Conservation (phyloP, 192 early-diverging fungal species). For the Umbelopsis isabellina region DNA sequence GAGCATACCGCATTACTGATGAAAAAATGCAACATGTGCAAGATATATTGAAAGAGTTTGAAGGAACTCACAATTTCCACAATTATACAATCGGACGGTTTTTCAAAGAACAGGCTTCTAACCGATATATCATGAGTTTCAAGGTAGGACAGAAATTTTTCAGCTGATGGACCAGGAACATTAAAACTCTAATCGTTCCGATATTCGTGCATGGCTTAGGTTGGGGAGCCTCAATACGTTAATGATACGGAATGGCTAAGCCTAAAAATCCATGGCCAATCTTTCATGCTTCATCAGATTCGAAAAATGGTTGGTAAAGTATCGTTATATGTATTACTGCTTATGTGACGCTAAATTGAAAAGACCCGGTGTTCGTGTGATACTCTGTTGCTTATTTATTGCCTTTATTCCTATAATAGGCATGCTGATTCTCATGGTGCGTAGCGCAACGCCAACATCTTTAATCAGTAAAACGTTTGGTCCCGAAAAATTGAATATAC, state of each 20-base stretch:
- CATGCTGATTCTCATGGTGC: slow-evolving; percentile 80
- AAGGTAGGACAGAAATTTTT: slow-evolving; percentile 46
- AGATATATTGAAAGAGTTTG: slow-evolving; percentile 68
- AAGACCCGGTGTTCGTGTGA: not conserved
- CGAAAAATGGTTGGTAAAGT: slow-evolving; percentile 94
- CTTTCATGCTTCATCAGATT: slow-evolving; percentile 99
- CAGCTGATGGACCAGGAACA: not conserved
- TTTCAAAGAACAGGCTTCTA: slow-evolving; percentile 76
- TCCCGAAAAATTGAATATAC: slow-evolving; percentile 83
- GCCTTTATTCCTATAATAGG: slow-evolving; percentile 29
- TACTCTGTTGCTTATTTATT: not conserved
- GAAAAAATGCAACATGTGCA: slow-evolving; percentile 70
- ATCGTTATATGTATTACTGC: no score
- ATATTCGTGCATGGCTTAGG: slow-evolving; percentile 34
- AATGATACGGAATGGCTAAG: slow-evolving; percentile 86
- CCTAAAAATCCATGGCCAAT: slow-evolving; percentile 91
- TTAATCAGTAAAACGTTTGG: slow-evolving; percentile 73
- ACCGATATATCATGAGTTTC: slow-evolving; percentile 85
- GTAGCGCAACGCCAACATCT: slow-evolving; percentile 67
- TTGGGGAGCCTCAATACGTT: slow-evolving; percentile 69
- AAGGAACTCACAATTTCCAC: slow-evolving; percentile 92
- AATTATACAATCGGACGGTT: slow-evolving; percentile 90
- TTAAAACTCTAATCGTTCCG: not conserved
- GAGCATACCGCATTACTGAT: slow-evolving; percentile 66
- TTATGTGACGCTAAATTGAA: not conserved